phyloP scores from a whole-genome alignment of 2,329 filamentous ascomycete species.

The Colletotrichum sp. region DNA sequence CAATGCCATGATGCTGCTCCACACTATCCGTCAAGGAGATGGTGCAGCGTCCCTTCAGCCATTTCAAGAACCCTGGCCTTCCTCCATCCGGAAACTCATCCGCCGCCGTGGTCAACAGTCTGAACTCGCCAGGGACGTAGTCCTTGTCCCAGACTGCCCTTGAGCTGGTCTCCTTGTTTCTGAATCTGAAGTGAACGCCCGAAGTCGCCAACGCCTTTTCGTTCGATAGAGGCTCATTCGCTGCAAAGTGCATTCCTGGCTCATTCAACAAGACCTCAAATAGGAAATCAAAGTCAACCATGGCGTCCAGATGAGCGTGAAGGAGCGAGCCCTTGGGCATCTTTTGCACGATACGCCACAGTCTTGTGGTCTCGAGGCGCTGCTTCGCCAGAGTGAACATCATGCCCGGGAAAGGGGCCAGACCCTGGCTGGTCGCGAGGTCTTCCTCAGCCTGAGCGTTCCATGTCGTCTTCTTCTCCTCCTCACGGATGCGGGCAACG shows the following conservation, averaged over 20 bases:
- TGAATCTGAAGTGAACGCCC: slow-evolving; percentile 63
- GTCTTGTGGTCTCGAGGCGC: slow-evolving; percentile 75
- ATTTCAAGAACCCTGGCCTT: slow-evolving; percentile 69
- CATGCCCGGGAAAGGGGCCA: slow-evolving; percentile 77
- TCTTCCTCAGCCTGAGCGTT: slow-evolving; percentile 68
- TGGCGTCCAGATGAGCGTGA: slow-evolving; percentile 82
- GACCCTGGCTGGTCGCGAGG: slow-evolving; percentile 60
- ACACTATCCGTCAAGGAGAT: slow-evolving; percentile 73
- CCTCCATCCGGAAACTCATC: slow-evolving; percentile 73
- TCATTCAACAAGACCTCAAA: slow-evolving; percentile 70
- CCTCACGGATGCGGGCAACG: slow-evolving; percentile 73
- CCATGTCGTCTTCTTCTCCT: slow-evolving; percentile 77
- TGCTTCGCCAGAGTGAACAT: slow-evolving; percentile 81
- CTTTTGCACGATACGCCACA: slow-evolving; percentile 78
- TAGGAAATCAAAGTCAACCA: slow-evolving; percentile 79
- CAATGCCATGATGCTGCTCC: slow-evolving; percentile 77
- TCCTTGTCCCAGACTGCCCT: slow-evolving; percentile 60
- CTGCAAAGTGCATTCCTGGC: slow-evolving; percentile 71
- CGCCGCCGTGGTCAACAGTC: slow-evolving; percentile 64
- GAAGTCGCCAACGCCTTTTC: slow-evolving; percentile 54
- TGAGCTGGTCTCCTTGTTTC: slow-evolving; percentile 39
- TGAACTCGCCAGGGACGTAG: slow-evolving; percentile 61
- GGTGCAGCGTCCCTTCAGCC: slow-evolving; percentile 72
- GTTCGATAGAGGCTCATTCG: slow-evolving; percentile 56
- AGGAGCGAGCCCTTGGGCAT: slow-evolving; percentile 84